Base-by-base conservation (phyloP, 345 rosid species). In the Cardiospermum halicacabum region DNA sequence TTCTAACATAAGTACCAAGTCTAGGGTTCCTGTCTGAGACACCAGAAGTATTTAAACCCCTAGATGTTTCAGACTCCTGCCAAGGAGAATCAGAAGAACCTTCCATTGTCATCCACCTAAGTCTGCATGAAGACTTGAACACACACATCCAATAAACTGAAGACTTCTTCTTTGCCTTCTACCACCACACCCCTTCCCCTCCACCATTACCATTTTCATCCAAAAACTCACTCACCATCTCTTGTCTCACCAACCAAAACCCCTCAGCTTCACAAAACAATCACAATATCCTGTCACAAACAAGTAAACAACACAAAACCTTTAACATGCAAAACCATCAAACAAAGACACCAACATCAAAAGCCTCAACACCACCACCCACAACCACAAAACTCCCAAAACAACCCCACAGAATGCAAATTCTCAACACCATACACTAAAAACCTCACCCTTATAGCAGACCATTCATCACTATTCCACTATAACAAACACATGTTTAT, bases 81-180 rank as follows among this genome's bases (percentile, higher is more conserved):
- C 89, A 80, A 72, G 81, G 74, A 74, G 91, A 85, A 51, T 81
- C 85, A 68, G 97, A 89, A 47, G 93, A 84, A 75, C 90, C 85
- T 70, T 90, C 91, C 98, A 93, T 93, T 56, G 51, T 64, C 73
- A 86, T 69, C 90, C 87, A 67, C 86, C 75, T 62, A 77, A 61
- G 66, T 77, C 72, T 60, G 80, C 80, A 67, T 65, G 68, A 76
- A 75, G 67, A 68, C 77, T 76, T 60, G 67, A 67, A 65, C 48
- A 59, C 3, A 69, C 71, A 71, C 77, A 77, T 71, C 78, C 79
- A 79, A 62, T 65, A 67, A 69, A 64, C 13, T 69, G 67, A 83
- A 62, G 69, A 74, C 70, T 47, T 69, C 62, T 72, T 78, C 71
- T n/a, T n/a, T n/a, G n/a, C 61, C 78, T 79, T 72, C 79, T 26